Percentiles rank a stretch among this genome's conserved stretches.
Conservation (phyloP, 352 stramenopile genomes). For the Phytophthora meadii region DNA sequence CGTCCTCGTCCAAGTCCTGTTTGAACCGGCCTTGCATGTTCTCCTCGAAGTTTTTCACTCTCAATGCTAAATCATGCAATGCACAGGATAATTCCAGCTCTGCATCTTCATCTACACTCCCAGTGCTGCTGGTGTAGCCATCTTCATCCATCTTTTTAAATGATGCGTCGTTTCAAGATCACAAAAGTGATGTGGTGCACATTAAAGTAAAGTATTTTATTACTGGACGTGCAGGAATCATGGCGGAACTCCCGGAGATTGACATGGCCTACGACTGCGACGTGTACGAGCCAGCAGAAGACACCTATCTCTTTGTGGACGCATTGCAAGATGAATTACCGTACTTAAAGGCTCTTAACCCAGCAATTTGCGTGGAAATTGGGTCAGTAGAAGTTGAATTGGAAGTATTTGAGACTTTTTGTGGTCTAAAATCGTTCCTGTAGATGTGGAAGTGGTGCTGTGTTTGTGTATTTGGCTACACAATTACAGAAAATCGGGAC, state of each 20-base stretch:
- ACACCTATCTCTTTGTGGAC: slow-evolving; percentile 98
- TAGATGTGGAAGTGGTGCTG: slow-evolving; percentile 68
- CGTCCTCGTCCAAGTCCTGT: slow-evolving; percentile 34
- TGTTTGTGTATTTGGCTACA: slow-evolving; percentile 80
- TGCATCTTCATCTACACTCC: slow-evolving; percentile 75
- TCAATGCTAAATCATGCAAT: slow-evolving; percentile 69
- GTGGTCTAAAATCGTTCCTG: background rate
- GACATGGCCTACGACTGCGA: slow-evolving; percentile 84
- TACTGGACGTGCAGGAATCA: slow-evolving; percentile 10
- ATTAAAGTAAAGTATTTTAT: background rate
- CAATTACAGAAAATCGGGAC: slow-evolving; percentile 74
- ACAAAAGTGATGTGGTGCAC: slow-evolving; percentile 27
- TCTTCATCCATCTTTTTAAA: slow-evolving; percentile 44
- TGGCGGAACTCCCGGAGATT: slow-evolving; percentile 68
- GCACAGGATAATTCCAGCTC: slow-evolving; percentile 81
- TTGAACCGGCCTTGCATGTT: slow-evolving; percentile 72
- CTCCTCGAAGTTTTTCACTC: slow-evolving; percentile 73
- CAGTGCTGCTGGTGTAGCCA: slow-evolving; percentile 59
- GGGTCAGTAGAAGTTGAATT: slow-evolving; percentile 50
- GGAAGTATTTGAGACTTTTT: slow-evolving; percentile 1
- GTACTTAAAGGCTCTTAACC: slow-evolving; percentile 59
- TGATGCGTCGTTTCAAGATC: slow-evolving; percentile 32
- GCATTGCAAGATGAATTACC: slow-evolving; percentile 91
- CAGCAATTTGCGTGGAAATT: slow-evolving; percentile 89
- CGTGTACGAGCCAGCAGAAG: slow-evolving; percentile 98